A percentile compares a stretch with the other conserved stretches of the same genome.
Evolutionary conservation across 176 grass and related monocot species (phyloP).

Genomic region (Olyra latifolia): DNA sequence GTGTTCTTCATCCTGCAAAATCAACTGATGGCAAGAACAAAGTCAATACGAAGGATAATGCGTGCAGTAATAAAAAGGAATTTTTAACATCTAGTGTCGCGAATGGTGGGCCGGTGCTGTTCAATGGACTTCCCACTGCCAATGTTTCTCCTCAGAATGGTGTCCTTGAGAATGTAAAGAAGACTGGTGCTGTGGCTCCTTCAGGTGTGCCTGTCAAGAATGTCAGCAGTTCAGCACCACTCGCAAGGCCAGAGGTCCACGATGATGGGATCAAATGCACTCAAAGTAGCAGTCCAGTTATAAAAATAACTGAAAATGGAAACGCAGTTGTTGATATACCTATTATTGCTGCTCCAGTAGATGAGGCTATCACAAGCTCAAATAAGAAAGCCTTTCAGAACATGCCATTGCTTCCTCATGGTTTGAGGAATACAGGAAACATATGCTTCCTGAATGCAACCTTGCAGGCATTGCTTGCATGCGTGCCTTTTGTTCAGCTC

Average conservation of each 20-base stretch:
- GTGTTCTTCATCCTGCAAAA: conserved; percentile 39
- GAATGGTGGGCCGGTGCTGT: conserved; percentile 33
- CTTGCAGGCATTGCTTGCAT: conserved; percentile 87
- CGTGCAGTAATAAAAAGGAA: conserved; percentile 26
- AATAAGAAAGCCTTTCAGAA: conserved; percentile 43
- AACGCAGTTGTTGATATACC: conserved; percentile 33
- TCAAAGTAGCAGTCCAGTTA: conserved; percentile 29
- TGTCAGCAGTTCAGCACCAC: conserved; percentile 16
- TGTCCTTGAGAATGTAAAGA: conserved; percentile 17
- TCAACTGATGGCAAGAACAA: conserved; percentile 27
- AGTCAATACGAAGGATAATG: conserved; percentile 23
- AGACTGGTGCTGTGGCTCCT: conserved; percentile 24
- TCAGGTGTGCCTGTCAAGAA: conserved; percentile 16
- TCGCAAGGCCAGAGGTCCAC: not conserved
- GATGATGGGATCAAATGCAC: not conserved
- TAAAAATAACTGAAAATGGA: conserved; percentile 47
- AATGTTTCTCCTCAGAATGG: conserved; percentile 42
- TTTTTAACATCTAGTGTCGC: conserved; percentile 23
- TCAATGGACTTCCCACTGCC: conserved; percentile 48
- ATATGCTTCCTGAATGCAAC: conserved; percentile 94
- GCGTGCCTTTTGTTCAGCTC: conserved; percentile 74
- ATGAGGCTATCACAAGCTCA: conserved; percentile 12
- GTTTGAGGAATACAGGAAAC: conserved; percentile 94
- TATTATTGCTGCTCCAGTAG: conserved; percentile 32
- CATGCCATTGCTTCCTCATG: conserved; percentile 66